A percentile compares a stretch with the other conserved stretches of the same genome.
These are phyloP conservation scores for Theileria equi DNA, from an alignment of 169 alveolate genomes.

Conservation along the genomic window DNA sequence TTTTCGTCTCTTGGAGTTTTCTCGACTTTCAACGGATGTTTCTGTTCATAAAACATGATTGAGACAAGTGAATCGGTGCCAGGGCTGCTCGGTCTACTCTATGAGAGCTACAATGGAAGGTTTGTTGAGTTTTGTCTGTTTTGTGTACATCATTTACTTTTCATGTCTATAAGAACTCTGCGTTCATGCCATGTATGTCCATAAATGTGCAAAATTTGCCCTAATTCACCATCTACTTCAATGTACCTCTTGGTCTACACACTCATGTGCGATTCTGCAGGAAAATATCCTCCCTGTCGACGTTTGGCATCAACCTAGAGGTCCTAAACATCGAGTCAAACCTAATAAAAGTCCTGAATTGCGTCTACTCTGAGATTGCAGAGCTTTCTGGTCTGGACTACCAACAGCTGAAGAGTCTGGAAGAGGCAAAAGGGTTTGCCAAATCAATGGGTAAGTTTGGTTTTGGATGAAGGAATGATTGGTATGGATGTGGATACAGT, in stretches of 20 bases:
- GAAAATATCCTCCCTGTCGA: background rate
- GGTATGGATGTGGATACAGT: too few relatives aligned
- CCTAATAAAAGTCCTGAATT: slow-evolving; percentile 3
- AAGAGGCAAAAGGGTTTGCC: background rate
- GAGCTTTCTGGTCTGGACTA: background rate
- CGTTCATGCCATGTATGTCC: too few relatives aligned
- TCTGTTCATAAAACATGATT: background rate
- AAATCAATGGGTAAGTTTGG: background rate
- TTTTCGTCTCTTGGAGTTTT: too few relatives aligned
- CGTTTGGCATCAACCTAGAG: slow-evolving; percentile 4
- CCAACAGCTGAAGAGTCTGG: background rate
- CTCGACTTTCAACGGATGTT: background rate
- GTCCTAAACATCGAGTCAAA: slow-evolving; percentile 2
- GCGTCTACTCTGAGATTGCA: background rate
- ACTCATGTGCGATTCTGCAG: background rate
- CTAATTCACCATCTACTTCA: too few relatives aligned
- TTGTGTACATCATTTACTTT: background rate
- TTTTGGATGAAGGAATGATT: too few relatives aligned
- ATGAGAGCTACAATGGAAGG: slow-evolving; percentile 17
- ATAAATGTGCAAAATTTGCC: too few relatives aligned
- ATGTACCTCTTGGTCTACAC: background rate
- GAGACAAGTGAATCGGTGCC: background rate
- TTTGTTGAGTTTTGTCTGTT: background rate
- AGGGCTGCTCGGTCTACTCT: background rate
- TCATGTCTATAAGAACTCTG: too few relatives aligned